Percentiles rank a stretch among this genome's conserved stretches.
These are phyloP conservation scores for Phytomonas sp. DNA, from an alignment of 208 protist genomes.

Conservation along the genomic window DNA sequence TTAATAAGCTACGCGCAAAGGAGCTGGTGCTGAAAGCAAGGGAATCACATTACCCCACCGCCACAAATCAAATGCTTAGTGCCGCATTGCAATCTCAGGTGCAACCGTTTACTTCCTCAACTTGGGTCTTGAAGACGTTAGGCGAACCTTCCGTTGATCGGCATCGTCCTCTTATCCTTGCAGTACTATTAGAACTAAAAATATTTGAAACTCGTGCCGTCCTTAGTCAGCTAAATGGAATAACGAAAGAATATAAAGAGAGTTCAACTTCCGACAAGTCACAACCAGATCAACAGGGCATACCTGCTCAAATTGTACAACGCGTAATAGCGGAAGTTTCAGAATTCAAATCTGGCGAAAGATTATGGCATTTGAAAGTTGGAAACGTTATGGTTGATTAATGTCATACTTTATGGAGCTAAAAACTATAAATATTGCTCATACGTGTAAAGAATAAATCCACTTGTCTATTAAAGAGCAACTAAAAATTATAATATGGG, in stretches of 20 bases:
- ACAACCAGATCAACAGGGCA: conserved; percentile 9
- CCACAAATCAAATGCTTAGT: conserved; percentile 74
- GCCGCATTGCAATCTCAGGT: conserved; percentile 52
- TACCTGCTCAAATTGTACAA: conserved; percentile 24
- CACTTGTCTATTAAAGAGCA: neutral
- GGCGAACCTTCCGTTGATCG: conserved; percentile 62
- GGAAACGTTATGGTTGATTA: conserved; percentile 35
- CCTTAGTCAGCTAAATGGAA: conserved; percentile 20
- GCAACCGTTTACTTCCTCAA: conserved; percentile 68
- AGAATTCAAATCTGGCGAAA: conserved; percentile 49
- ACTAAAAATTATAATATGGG: neutral
- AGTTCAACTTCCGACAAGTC: conserved; percentile 11
- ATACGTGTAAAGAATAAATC: neutral
- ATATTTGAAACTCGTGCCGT: conserved; percentile 52
- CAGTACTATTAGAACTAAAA: conserved; percentile 39
- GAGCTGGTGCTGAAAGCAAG: conserved; percentile 59
- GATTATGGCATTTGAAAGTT: conserved; percentile 73
- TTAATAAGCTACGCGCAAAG: conserved; percentile 80
- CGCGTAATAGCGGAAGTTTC: conserved; percentile 68
- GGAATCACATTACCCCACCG: conserved; percentile 51
- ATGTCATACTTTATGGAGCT: neutral
- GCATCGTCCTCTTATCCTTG: conserved; percentile 62
- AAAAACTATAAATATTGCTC: neutral
- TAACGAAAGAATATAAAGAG: conserved; percentile 12
- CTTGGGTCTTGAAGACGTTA: conserved; percentile 64